These are phyloP conservation scores for Chaetomium fimeti DNA, from an alignment of 495 filamentous ascomycete species.

Conservation along the genomic window DNA sequence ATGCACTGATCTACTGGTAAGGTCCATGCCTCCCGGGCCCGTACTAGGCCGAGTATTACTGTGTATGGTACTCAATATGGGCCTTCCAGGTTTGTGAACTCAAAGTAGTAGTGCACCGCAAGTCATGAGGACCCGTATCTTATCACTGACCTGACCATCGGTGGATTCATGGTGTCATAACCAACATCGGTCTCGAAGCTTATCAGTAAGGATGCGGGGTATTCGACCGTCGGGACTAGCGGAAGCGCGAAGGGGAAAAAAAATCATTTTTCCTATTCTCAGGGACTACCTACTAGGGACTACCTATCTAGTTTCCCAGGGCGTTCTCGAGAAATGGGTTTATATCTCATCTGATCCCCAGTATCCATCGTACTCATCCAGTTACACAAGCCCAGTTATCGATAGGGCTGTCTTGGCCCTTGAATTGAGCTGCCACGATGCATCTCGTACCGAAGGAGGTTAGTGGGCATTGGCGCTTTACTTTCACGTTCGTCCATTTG, in stretches of 20 bases:
- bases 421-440: constrained; percentile 50
- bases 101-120: no score
- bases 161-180: constrained; percentile 1
- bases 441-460: constrained; percentile 88
- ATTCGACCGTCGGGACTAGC: constrained; percentile 4
- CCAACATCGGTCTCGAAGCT: not conserved
- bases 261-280: not conserved
- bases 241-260: not conserved
- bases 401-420: not conserved
- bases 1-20: not conserved
- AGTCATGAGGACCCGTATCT: not conserved
- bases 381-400: not conserved
- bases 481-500: not conserved
- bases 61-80: no score
- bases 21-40: no score
- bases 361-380: not conserved
- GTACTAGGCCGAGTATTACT: no score
- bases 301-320: not conserved
- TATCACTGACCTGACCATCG: not conserved
- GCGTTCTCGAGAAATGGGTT: not conserved
- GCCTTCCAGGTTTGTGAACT: no score
- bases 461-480: constrained; percentile 31
- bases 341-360: no score
- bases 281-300: not conserved
- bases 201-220: constrained; percentile 24